A percentile compares a stretch with the other conserved stretches of the same genome.
Evolutionary conservation across 306 rosid species (phyloP).

Genomic region (Prunus campanulata): DNA sequence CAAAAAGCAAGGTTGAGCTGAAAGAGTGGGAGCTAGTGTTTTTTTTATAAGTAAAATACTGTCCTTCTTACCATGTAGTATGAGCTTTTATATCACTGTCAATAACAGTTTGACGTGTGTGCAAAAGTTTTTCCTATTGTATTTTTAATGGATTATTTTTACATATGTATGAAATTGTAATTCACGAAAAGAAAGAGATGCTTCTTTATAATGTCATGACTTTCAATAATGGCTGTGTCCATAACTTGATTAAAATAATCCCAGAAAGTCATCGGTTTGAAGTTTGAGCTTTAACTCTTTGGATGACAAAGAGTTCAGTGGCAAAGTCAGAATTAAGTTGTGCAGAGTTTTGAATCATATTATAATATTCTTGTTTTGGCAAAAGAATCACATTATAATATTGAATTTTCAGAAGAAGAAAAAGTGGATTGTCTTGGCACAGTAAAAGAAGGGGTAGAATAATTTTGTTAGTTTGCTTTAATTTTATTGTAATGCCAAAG

Average conservation of each 20-base stretch:
- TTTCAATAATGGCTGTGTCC: neutral
- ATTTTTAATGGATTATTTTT: no score
- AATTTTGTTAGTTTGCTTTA: constrained; percentile 10
- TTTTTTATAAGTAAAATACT: neutral
- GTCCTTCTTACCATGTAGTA: neutral
- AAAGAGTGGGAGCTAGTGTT: constrained; percentile 4
- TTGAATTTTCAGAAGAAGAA: no score
- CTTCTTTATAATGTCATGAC: neutral
- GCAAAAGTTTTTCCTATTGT: no score
- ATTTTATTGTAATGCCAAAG: constrained; percentile 23
- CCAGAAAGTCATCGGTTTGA: neutral
- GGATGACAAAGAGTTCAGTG: neutral
- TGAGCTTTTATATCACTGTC: neutral
- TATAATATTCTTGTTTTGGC: neutral
- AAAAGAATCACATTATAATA: neutral
- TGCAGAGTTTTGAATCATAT: neutral
- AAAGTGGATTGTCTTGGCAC: neutral
- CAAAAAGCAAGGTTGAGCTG: neutral
- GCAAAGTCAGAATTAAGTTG: neutral
- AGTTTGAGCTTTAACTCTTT: neutral
- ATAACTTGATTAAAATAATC: neutral
- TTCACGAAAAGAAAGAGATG: no score
- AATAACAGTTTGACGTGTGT: no score
- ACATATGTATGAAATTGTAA: no score
- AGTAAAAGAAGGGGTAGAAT: neutral